A percentile compares a stretch with the other conserved stretches of the same genome.
Evolutionary conservation across 2,329 filamentous ascomycete genomes (phyloP).

Genomic region (Alternaria postmessia): DNA sequence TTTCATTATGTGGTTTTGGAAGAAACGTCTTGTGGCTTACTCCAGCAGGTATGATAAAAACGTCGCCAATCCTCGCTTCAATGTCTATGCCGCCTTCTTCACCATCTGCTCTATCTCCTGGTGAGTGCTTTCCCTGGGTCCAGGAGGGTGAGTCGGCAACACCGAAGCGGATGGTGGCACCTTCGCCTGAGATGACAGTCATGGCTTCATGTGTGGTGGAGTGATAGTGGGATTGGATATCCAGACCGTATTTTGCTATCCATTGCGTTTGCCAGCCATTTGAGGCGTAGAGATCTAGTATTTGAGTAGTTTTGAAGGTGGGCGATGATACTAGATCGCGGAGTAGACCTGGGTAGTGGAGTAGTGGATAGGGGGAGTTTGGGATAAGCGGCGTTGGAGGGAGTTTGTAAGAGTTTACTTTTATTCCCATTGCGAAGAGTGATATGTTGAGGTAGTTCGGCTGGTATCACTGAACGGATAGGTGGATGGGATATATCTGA

Average conservation of each 20-base stretch:
- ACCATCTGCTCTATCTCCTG: conserved; percentile 51
- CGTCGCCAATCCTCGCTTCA: conserved; percentile 61
- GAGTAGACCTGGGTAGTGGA: conserved; percentile 62
- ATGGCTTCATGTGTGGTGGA: conserved; percentile 64
- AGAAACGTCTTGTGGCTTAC: conserved; percentile 64
- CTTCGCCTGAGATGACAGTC: conserved; percentile 62
- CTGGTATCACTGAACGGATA: not conserved
- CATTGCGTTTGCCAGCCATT: conserved; percentile 65
- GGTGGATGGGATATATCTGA: not conserved
- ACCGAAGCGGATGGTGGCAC: conserved; percentile 63
- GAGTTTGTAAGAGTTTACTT: conserved; percentile 34
- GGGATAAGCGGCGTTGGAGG: conserved; percentile 50
- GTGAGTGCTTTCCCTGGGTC: conserved; percentile 30
- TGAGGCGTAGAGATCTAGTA: conserved; percentile 56
- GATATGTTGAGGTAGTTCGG: not conserved
- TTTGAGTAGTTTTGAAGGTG: conserved; percentile 36
- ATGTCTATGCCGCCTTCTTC: conserved; percentile 62
- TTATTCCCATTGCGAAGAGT: conserved; percentile 13
- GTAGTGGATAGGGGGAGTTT: conserved; percentile 55
- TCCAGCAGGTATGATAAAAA: conserved; percentile 67
- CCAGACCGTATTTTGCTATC: conserved; percentile 65
- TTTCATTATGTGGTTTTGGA: conserved; percentile 46
- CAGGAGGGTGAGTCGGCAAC: conserved; percentile 56
- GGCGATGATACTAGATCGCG: conserved; percentile 32
- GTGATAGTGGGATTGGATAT: conserved; percentile 66